Percentiles rank a stretch among this genome's conserved stretches.
Conservation (phyloP, 768 basidiomycete species). For the Leccinum ochraceum region DNA sequence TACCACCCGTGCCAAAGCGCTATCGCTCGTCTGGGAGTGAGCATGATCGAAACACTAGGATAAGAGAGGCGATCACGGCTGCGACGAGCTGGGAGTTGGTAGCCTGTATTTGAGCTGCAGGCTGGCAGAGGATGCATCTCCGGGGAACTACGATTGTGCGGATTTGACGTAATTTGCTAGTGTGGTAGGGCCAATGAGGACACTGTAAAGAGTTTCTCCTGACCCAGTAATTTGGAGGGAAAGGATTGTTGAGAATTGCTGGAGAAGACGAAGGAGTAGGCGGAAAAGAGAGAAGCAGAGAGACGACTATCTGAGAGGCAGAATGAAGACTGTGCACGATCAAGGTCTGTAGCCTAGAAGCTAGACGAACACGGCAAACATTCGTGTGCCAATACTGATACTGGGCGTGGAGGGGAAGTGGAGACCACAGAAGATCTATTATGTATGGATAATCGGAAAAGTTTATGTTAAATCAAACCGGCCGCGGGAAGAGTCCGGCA, state of each 20-base stretch:
- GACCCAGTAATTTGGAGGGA: constrained; percentile 59
- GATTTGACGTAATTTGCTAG: constrained; percentile 54
- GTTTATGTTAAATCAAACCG: no score
- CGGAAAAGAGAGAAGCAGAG: constrained; percentile 34
- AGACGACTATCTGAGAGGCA: constrained; percentile 5
- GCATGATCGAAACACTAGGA: background rate
- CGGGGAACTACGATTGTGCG: constrained; percentile 60
- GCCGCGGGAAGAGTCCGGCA: no score
- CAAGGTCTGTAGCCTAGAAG: background rate
- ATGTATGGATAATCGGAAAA: no score
- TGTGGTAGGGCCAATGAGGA: constrained; percentile 61
- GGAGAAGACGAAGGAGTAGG: constrained; percentile 45
- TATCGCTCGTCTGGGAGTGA: constrained; percentile 53
- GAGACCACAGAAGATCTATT: background rate
- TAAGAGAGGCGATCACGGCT: constrained; percentile 49
- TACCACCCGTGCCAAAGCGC: constrained; percentile 72
- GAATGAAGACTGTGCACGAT: background rate
- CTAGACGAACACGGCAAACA: constrained; percentile 9
- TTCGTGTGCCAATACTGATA: constrained; percentile 3
- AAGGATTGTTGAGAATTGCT: constrained; percentile 57
- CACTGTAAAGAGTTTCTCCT: constrained; percentile 61
- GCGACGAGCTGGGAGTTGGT: constrained; percentile 72
- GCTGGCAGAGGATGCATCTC: constrained; percentile 37
- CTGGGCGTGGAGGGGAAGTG: background rate
- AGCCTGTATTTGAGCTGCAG: constrained; percentile 66